Conservation (phyloP, 164 flowering plant species). For the Protea cynaroides region DNA sequence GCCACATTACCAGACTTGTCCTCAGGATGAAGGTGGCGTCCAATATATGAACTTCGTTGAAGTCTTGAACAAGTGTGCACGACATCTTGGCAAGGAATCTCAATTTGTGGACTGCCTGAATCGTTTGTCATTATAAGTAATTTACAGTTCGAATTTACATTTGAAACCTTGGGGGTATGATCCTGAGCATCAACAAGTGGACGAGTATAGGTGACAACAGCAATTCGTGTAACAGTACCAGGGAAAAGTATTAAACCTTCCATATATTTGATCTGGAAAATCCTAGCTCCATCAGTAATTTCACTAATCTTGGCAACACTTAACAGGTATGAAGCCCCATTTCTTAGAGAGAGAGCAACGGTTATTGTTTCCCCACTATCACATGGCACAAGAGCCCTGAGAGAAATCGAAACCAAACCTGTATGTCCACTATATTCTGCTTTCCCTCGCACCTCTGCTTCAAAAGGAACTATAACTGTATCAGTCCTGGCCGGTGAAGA, state of each 20-base stretch:
- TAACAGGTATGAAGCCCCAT: slow-evolving; percentile 40
- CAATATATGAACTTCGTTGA: slow-evolving; percentile 24
- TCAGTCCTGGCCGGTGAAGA: slow-evolving; percentile 39
- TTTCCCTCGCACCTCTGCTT: slow-evolving; percentile 36
- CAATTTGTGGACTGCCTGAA: slow-evolving; percentile 44
- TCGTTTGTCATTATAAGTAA: slow-evolving; percentile 54
- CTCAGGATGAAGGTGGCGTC: slow-evolving; percentile 9
- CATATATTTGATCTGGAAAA: slow-evolving; percentile 43
- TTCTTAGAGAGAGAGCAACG: slow-evolving; percentile 47
- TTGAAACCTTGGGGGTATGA: slow-evolving; percentile 16
- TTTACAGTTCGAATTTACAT: slow-evolving; percentile 33
- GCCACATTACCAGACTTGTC: slow-evolving; percentile 16
- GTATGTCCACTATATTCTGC: slow-evolving; percentile 18
- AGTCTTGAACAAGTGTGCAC: slow-evolving; percentile 26
- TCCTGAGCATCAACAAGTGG: slow-evolving; percentile 13
- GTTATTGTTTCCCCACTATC: slow-evolving; percentile 24
- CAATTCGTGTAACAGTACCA: slow-evolving; percentile 47
- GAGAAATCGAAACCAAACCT: slow-evolving; percentile 36
- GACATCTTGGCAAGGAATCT: slow-evolving; percentile 56
- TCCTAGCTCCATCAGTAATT: slow-evolving; percentile 28
- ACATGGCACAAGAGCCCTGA: slow-evolving; percentile 37
- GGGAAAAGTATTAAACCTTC: slow-evolving; percentile 70
- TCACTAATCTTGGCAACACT: slow-evolving; percentile 43
- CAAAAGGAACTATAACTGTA: slow-evolving; percentile 60
- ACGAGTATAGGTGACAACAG: slow-evolving; percentile 32